Conservation (phyloP, 2,329 filamentous ascomycete genomes). For the Colletotrichum spaethianum region DNA sequence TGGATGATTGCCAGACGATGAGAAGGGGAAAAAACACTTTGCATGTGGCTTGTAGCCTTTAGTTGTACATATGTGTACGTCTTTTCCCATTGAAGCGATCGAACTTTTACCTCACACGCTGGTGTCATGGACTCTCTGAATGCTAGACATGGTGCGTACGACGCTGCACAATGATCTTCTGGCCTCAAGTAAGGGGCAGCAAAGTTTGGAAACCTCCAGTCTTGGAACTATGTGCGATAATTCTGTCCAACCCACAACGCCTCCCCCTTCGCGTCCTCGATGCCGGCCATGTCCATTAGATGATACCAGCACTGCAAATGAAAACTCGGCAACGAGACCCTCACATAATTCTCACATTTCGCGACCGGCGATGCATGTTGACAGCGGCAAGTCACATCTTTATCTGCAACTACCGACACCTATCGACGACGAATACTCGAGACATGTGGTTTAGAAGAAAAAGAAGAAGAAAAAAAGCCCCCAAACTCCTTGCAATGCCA, state of each 20-base stretch:
- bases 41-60: conserved; percentile 24
- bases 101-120: not conserved
- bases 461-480: not conserved
- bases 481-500: conserved; percentile 42
- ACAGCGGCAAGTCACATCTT: not conserved
- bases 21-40: not conserved
- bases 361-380: too few relatives aligned
- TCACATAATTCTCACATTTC: too few relatives aligned
- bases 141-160: not conserved
- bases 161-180: too few relatives aligned
- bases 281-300: too few relatives aligned
- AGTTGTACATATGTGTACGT: conserved; percentile 25
- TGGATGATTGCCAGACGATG: not conserved
- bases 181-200: too few relatives aligned
- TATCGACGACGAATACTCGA: not conserved
- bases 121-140: not conserved
- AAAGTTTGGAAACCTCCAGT: too few relatives aligned
- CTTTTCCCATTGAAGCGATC: conserved; percentile 17
- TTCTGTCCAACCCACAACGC: too few relatives aligned
- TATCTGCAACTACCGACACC: not conserved
- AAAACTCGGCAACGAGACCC: too few relatives aligned
- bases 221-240: too few relatives aligned
- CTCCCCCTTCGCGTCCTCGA: too few relatives aligned
- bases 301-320: too few relatives aligned
- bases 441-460: not conserved